Percentiles rank a stretch among this genome's conserved stretches.
These are phyloP conservation scores for Globisporangium parvum DNA, from an alignment of 352 stramenopile genomes.

Conservation along the genomic window DNA sequence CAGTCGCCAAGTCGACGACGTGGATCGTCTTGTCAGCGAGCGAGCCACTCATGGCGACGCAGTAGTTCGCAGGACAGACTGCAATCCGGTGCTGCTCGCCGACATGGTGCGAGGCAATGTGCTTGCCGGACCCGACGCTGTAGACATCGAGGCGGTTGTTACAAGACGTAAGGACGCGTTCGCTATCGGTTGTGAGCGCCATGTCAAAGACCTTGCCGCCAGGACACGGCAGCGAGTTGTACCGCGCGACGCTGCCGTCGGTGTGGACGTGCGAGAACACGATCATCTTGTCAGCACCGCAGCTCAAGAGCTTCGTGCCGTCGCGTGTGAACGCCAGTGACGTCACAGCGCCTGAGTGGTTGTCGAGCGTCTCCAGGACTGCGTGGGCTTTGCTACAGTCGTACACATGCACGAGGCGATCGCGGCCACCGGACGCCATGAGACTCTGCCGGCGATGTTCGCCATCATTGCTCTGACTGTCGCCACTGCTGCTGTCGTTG, in stretches of 20 bases:
- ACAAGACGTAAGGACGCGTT: slow-evolving; percentile 58
- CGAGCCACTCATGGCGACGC: slow-evolving; percentile 77
- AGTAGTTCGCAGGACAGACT: slow-evolving; percentile 58
- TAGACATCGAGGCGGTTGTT: slow-evolving; percentile 84
- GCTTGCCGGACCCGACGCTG: slow-evolving; percentile 52
- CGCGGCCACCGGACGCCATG: slow-evolving; percentile 71
- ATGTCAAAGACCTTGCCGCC: slow-evolving; percentile 79
- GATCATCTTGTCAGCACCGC: slow-evolving; percentile 66
- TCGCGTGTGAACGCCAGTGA: slow-evolving; percentile 64
- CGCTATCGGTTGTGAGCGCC: slow-evolving; percentile 59
- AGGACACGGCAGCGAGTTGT: slow-evolving; percentile 44
- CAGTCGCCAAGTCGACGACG: slow-evolving; percentile 77
- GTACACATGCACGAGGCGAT: slow-evolving; percentile 80
- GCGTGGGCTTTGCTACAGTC: slow-evolving; percentile 36
- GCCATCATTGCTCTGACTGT: neutral
- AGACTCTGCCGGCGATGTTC: slow-evolving; percentile 8
- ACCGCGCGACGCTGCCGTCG: slow-evolving; percentile 30
- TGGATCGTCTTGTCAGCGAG: slow-evolving; percentile 81
- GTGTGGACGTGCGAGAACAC: slow-evolving; percentile 41
- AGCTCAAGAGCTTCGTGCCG: slow-evolving; percentile 58
- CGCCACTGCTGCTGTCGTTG: slow-evolving; percentile 14
- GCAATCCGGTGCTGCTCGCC: slow-evolving; percentile 71
- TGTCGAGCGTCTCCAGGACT: slow-evolving; percentile 57
- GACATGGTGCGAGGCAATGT: slow-evolving; percentile 48
- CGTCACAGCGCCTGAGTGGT: slow-evolving; percentile 68